A percentile compares a stretch with the other conserved stretches of the same genome.
phyloP scores from a whole-genome alignment of 1,139 yeast species.

The Magnusiomyces suaveolens region DNA sequence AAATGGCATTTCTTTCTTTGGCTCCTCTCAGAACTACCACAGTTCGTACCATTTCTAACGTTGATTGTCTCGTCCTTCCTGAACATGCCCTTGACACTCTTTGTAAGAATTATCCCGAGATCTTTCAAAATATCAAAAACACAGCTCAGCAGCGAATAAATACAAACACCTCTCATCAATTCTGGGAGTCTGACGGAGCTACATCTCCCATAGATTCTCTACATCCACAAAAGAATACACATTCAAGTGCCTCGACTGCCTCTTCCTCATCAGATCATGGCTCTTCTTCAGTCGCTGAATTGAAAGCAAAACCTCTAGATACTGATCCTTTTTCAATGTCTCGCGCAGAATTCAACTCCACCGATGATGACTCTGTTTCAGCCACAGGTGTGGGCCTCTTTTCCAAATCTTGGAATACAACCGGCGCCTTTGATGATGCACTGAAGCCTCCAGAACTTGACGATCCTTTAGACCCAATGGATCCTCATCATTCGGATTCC shows the following conservation, averaged over 20 bases:
- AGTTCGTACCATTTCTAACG: conserved; percentile 49
- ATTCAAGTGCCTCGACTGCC: conserved; percentile 4
- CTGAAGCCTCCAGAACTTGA: conserved; percentile 11
- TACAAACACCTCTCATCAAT: conserved; percentile 37
- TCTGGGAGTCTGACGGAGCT: conserved; percentile 11
- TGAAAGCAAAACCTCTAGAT: conserved; percentile 9
- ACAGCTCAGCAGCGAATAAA: conserved; percentile 53
- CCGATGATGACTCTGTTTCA: conserved; percentile 3
- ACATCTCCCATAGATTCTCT: neutral
- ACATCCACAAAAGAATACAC: conserved; percentile 1
- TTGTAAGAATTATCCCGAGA: conserved; percentile 48
- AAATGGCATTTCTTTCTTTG: conserved; percentile 55
- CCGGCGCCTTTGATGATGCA: conserved; percentile 13
- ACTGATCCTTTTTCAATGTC: conserved; percentile 8
- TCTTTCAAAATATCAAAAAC: conserved; percentile 48
- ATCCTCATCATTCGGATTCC: neutral
- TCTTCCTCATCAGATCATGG: conserved; percentile 9
- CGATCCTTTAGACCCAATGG: conserved; percentile 9
- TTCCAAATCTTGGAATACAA: conserved; percentile 16
- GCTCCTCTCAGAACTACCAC: conserved; percentile 49
- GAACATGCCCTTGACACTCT: conserved; percentile 44
- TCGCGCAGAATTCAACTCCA: neutral
- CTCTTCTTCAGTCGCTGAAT: conserved; percentile 1
- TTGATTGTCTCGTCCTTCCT: conserved; percentile 51
- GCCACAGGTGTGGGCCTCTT: conserved; percentile 13